A percentile compares a stretch with the other conserved stretches of the same genome.
Conservation (phyloP, 441 rosid genomes). For the Caryocar brasiliense region DNA sequence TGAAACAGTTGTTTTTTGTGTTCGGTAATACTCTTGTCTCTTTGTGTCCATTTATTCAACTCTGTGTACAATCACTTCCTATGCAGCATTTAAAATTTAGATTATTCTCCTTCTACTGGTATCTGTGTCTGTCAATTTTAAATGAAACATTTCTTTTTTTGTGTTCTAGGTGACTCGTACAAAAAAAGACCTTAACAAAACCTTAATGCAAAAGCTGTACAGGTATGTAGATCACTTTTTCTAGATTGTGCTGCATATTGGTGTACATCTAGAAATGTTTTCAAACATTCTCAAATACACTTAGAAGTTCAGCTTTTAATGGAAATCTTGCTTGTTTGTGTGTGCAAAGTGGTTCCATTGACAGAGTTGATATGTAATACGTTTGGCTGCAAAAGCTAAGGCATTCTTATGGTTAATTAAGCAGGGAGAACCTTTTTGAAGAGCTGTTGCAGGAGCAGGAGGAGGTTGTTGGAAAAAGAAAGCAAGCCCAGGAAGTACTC, state of each 20-base stretch:
- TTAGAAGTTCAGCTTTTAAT: too few species aligned
- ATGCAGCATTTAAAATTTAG: too few species aligned
- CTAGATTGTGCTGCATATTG: not conserved
- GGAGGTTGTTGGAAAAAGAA: slow-evolving; percentile 19
- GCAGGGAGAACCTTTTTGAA: slow-evolving; percentile 30
- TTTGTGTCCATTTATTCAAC: not conserved
- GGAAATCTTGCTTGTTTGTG: too few species aligned
- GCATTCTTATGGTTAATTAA: not conserved
- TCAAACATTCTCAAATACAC: too few species aligned
- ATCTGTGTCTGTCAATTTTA: not conserved
- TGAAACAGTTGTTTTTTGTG: too few species aligned
- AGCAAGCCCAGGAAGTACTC: slow-evolving; percentile 14
- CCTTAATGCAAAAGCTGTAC: slow-evolving; percentile 24
- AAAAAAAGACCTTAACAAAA: slow-evolving; percentile 25
- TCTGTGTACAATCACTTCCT: too few species aligned
- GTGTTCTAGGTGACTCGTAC: slow-evolving; percentile 31
- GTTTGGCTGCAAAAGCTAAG: not conserved
- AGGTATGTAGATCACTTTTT: slow-evolving; percentile 7
- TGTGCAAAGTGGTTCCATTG: too few species aligned
- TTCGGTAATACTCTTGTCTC: too few species aligned
- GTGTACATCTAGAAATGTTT: too few species aligned
- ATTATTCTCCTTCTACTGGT: not conserved
- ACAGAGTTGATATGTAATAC: too few species aligned
- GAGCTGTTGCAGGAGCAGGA: slow-evolving; percentile 32
- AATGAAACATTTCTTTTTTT: not conserved